These are phyloP conservation scores for Trichocomaceae sp. DNA, from an alignment of 2,329 filamentous ascomycete genomes.

Conservation along the genomic window DNA sequence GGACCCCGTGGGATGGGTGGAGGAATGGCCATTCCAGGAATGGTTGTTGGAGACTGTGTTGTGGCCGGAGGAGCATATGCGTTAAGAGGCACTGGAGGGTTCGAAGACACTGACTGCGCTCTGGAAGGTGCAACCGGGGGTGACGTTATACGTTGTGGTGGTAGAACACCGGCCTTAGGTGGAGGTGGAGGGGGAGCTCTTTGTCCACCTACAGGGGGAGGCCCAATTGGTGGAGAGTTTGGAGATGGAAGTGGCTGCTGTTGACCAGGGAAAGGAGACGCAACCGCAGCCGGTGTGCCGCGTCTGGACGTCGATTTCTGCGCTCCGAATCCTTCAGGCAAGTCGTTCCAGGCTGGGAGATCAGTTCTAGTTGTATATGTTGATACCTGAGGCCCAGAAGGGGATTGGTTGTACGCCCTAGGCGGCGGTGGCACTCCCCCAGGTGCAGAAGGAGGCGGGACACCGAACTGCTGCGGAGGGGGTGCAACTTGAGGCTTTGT, in stretches of 20 bases:
- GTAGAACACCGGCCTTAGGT: conserved; percentile 64
- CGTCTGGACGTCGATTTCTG: conserved; percentile 62
- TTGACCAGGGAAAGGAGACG: conserved; percentile 69
- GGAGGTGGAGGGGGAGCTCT: conserved; percentile 71
- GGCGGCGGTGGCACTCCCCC: conserved; percentile 52
- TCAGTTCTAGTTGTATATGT: conserved; percentile 58
- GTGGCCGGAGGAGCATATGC: conserved; percentile 28
- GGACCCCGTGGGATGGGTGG: conserved; percentile 64
- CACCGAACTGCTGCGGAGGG: conserved; percentile 36
- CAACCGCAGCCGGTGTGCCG: conserved; percentile 60
- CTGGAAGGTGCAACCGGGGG: conserved; percentile 51
- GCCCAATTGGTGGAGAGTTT: conserved; percentile 51
- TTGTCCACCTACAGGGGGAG: conserved; percentile 50
- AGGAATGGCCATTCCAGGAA: conserved; percentile 38
- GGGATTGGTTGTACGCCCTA: conserved; percentile 61
- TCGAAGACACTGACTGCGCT: conserved; percentile 14
- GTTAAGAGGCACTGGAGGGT: conserved; percentile 32
- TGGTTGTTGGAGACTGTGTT: conserved; percentile 38
- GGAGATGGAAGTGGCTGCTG: conserved; percentile 29
- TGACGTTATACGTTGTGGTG: conserved; percentile 62
- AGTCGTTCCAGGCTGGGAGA: conserved; percentile 87
- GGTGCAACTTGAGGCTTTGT: conserved; percentile 27
- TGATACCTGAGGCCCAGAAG: conserved; percentile 55
- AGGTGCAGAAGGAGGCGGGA: conserved; percentile 39
- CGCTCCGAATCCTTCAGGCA: conserved; percentile 66